Evolutionary conservation across 2,329 filamentous ascomycete genomes (phyloP), one percentile per base, ranked within the genome.

Genomic region (Coleophoma crateriformis): DNA sequence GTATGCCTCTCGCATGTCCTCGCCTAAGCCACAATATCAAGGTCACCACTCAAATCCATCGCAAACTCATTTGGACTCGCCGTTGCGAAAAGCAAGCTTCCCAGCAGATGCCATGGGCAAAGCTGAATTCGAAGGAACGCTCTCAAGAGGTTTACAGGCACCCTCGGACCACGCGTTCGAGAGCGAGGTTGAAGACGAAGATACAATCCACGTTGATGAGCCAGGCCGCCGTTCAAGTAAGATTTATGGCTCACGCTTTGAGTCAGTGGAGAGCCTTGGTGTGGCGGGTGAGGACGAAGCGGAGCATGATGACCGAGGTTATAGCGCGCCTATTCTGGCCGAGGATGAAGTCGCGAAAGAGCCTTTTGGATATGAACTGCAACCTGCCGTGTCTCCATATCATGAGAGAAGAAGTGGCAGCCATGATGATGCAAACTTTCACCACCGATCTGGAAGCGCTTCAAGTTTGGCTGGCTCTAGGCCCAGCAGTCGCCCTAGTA

Each of bases 261-360:
- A 75, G 33, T 68, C 70, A 33, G 75, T 72, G 1, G 76, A 81
- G 46, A 72, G 81, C 47, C 68, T 77, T 49, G 72, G 73, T 38
- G 70, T 69, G 10, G 68, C 68, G 8, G 64, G 67, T 34, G 66
- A 69, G 35, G 68, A 73, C 50, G 55, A 58, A 3, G 75, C 73
- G 6, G 78, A 76, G 50, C 71, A 77, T 39, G 78, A 79, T 15
- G 81, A 86, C 33, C 73, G 77, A 48, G 78, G 78, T 15, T 85
- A 87, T 62, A 78, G 79, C 35, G 83, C 84, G 27, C 91, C 92
- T 0, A 96, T 99, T 55, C 73, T 99, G 46, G 94, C 94, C 7
- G 78, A 88, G 1, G 94, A 97, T 63, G 90, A 97, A 68, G 77
- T 95, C 32, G 78, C 82, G 51, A 92, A 91, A 67, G 81, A 87